Evolutionary conservation across 75 land plant genomes (phyloP), one percentile per base, ranked within the genome.

Genomic region (Picea sitchensis): DNA sequence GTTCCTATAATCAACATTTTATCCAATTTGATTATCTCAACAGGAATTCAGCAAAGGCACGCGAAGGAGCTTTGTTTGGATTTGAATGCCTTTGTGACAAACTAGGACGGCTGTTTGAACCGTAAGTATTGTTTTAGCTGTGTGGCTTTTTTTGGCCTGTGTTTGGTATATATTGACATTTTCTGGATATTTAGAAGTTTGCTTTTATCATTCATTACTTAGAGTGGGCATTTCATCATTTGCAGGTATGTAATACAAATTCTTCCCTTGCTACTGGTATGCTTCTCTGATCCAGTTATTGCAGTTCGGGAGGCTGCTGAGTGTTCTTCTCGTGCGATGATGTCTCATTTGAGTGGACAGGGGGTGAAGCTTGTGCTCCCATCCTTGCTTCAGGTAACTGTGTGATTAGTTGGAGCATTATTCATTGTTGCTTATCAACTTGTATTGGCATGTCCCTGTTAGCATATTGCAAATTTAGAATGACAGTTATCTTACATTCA

Each of bases 251-350:
- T 98, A 1, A 98, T 98, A 59, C 90, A 86, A 72, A 84, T 98
- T 82, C 81, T 98, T 65, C 99, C 99, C 7, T 83, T 95, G 56
- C 89, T 98, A 68, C 67, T 98, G 81, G 90, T 92, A 63, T 92
- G 96, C 64, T 98, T 98, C 81, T 98, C 99, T 59, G 99, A 98
- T 79, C 94, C 83, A 89, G 99, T 98, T 63, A 78, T 84, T 78
- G 98, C 99, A n/a, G 98, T 98, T 54, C 96, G 99, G 38, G 99
- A 98, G 78, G 96, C 96, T 72, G 90, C 99, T 80, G 98, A 98
- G 81, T 87, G 92, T 82, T 92, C 98, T 79, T 96, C 99, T 65
- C 94, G 99, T 79, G 95, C 98, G 30, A 98, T 98, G 86, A 98
- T 98, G 99, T 92, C 98, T 21, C 93, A 95, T 44, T 91, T 98